Percentiles rank a stretch among this genome's conserved stretches.
phyloP scores from a whole-genome alignment of 2,329 filamentous ascomycete species.

The Fusarium foetens region DNA sequence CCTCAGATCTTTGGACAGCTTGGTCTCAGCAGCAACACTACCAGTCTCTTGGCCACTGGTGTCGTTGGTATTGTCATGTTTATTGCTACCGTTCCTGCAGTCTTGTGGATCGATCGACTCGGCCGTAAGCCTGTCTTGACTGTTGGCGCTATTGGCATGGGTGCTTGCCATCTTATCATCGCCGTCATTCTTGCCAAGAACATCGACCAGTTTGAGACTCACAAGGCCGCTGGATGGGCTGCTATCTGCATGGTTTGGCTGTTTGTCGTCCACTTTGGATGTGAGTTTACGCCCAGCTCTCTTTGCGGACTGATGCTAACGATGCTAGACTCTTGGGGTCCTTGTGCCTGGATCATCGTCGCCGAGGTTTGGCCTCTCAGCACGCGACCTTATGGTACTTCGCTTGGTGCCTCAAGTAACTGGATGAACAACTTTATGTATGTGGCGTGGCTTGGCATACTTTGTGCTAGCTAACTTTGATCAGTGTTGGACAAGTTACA shows the following conservation, averaged over 20 bases:
- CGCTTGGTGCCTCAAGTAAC: constrained; percentile 73
- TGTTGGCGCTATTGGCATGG: constrained; percentile 76
- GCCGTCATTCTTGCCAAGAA: constrained; percentile 74
- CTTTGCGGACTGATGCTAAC: fast-evolving
- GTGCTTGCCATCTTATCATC: constrained; percentile 75
- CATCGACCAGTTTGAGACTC: constrained; percentile 67
- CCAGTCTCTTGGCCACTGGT: constrained; percentile 73
- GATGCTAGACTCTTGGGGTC: constrained; percentile 70
- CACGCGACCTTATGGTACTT: constrained; percentile 75
- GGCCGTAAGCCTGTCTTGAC: constrained; percentile 71
- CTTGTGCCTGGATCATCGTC: constrained; percentile 78
- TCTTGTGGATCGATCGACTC: constrained; percentile 72
- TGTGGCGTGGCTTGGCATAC: background rate
- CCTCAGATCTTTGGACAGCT: constrained; percentile 76
- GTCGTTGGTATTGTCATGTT: constrained; percentile 79
- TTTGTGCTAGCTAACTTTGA: background rate
- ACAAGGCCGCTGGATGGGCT: constrained; percentile 73
- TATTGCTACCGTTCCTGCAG: constrained; percentile 72
- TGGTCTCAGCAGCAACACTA: constrained; percentile 63
- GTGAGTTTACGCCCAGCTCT: background rate
- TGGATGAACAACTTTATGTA: constrained; percentile 71
- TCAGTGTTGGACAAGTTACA: constrained; percentile 71
- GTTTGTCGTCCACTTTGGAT: constrained; percentile 79
- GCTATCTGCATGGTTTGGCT: constrained; percentile 76
- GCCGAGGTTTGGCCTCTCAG: constrained; percentile 80